Base-by-base conservation (phyloP, 164 flowering plant genomes). In the Aristolochia contorta region DNA sequence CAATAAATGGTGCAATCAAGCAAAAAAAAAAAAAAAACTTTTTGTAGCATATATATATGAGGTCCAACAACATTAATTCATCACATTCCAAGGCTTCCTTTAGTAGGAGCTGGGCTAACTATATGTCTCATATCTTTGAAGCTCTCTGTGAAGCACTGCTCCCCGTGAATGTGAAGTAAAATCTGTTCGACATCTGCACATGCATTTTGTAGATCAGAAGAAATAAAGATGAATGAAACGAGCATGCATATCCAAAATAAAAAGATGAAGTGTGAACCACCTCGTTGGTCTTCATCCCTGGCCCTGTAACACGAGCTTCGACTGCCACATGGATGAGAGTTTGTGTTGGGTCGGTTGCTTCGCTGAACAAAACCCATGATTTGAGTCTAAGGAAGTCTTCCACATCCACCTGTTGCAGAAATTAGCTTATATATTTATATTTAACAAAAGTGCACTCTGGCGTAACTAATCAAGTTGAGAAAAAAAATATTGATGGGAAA, bases 321-420 rank as follows among this genome's bases (percentile, higher is more conserved):
- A 90, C 97, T 82, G 87, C 93, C 27, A 90, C 73, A 59, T 90
- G 80, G 67, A 90, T 86, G 54, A 86, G 68, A 45, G 96, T 93
- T 68, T 69, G 74, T 58, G 69, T 77, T 2, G 84, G 71, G 66
- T 79, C 72, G 62, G 84, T 82, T 27, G 75, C 68, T 69, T 90
- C 83, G 20, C 93, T 86, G 75, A 77, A 87, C 63, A 90, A 59
- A 56, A 90, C 80, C 65, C 91, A 84, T 5, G 95, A 84, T 70
- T 87, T 87, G 68, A 85, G 70, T 18, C 95, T 87, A 48, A 90
- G 82, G 67, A 87, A 90, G 64, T 87, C 86, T 62, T 95, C 97
- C 49, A 90, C 97, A 78, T 90, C 97, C 72, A 90, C 97, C 97
- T 90, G 81, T 37, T 37, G 43, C 43, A 10, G 43, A 37, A 10